These are phyloP conservation scores for Amphicarpaea edgeworthii DNA, from an alignment of 306 rosid genomes.

Conservation along the genomic window DNA sequence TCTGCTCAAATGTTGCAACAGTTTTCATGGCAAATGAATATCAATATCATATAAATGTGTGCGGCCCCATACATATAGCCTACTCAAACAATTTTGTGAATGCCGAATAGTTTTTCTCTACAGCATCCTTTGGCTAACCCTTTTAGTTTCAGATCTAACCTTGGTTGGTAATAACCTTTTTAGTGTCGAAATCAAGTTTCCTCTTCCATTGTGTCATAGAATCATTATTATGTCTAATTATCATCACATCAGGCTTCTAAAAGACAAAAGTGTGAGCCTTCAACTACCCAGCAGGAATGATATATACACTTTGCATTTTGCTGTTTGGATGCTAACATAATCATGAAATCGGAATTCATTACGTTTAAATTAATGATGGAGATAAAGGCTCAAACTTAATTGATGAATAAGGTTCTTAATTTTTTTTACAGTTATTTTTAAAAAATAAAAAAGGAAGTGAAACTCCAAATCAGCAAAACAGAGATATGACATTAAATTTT, in stretches of 20 bases:
- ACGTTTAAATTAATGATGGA: conserved; percentile 25
- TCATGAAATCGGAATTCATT: background rate
- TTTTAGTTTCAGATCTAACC: background rate
- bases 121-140: conserved; percentile 3
- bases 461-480: background rate
- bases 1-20: background rate
- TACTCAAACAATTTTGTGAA: background rate
- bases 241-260: background rate
- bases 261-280: conserved; percentile 15
- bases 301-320: conserved; percentile 6
- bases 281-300: background rate
- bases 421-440: background rate
- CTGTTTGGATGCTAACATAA: background rate
- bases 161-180: background rate
- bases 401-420: background rate
- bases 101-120: background rate
- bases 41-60: background rate
- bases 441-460: background rate
- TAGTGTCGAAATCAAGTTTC: background rate
- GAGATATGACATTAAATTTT: background rate
- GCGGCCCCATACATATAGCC: background rate
- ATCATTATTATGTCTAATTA: conserved; percentile 24
- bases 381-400: conserved; percentile 14
- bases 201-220: background rate
- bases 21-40: background rate